phyloP scores from a whole-genome alignment of 805 yeast genomes.

The Metschnikowia noctiluminum region DNA sequence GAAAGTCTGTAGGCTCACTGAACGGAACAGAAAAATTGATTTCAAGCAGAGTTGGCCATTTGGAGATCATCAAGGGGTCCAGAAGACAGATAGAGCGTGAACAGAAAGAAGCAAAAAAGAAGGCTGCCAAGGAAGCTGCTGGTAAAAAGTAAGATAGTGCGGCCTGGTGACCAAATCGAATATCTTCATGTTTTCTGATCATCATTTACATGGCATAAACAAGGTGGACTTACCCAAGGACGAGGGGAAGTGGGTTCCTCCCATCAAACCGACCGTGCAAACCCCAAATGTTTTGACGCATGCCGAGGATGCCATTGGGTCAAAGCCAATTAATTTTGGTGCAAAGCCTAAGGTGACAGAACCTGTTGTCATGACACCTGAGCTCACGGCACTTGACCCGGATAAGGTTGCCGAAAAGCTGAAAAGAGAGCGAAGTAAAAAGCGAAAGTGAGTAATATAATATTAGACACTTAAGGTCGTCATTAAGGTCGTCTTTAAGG shows the following conservation, averaged over 20 bases:
- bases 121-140: constrained; percentile 17
- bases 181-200: background rate
- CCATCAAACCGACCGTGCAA: too few relatives aligned
- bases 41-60: constrained; percentile 89
- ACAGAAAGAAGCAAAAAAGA: constrained; percentile 38
- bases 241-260: too few relatives aligned
- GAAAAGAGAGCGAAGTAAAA: constrained; percentile 14
- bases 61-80: constrained; percentile 86
- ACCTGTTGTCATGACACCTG: constrained; percentile 18
- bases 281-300: background rate
- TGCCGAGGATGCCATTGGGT: too few relatives aligned
- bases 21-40: constrained; percentile 73
- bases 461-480: too few relatives aligned
- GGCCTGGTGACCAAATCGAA: background rate
- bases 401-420: constrained; percentile 20
- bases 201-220: background rate
- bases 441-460: constrained; percentile 2
- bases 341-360: background rate
- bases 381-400: constrained; percentile 26
- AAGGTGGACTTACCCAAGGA: too few relatives aligned
- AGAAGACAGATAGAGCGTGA: constrained; percentile 75
- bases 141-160: constrained; percentile 2
- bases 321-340: background rate
- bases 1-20: constrained; percentile 39
- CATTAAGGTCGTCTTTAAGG: too few relatives aligned